phyloP scores from a whole-genome alignment of 129 eudicot species.

The Glebionis coronaria region DNA sequence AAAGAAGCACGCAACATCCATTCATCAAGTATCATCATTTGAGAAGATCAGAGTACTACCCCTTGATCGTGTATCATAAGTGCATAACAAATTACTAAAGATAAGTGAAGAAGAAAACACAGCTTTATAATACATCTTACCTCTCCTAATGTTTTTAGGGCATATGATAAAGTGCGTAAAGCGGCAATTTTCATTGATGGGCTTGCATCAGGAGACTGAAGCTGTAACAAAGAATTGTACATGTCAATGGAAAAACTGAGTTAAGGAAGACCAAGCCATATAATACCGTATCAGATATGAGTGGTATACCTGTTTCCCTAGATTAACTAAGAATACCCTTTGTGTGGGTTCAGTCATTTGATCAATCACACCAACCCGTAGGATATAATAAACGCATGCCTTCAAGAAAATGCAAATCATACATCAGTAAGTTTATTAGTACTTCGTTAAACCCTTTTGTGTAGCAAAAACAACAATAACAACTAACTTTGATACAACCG shows the following conservation, averaged over 20 bases:
- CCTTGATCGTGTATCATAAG: conserved; percentile 12
- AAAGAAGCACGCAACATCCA: not conserved
- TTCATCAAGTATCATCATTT: not conserved
- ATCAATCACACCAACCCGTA: conserved; percentile 93
- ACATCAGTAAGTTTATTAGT: conserved; percentile 30
- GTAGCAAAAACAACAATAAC: conserved; percentile 11
- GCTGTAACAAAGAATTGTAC: conserved; percentile 49
- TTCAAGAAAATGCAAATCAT: conserved; percentile 43
- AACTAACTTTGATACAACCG: conserved; percentile 4
- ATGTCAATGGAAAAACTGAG: conserved; percentile 14
- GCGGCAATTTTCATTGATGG: conserved; percentile 84
- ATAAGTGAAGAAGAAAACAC: not conserved
- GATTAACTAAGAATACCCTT: conserved; percentile 73
- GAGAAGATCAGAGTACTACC: not conserved
- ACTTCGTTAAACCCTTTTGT: conserved; percentile 2
- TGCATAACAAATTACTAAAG: not conserved
- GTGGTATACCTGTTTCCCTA: conserved; percentile 73
- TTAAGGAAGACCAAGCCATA: conserved; percentile 9
- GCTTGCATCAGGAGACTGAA: conserved; percentile 67
- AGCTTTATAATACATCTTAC: conserved; percentile 38
- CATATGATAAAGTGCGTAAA: conserved; percentile 79
- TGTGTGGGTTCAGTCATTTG: conserved; percentile 98
- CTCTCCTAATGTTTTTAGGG: conserved; percentile 87
- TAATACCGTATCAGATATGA: conserved; percentile 5
- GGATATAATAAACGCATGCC: conserved; percentile 94